Conservation (phyloP, 495 filamentous ascomycete species). For the Patellaria atrata region DNA sequence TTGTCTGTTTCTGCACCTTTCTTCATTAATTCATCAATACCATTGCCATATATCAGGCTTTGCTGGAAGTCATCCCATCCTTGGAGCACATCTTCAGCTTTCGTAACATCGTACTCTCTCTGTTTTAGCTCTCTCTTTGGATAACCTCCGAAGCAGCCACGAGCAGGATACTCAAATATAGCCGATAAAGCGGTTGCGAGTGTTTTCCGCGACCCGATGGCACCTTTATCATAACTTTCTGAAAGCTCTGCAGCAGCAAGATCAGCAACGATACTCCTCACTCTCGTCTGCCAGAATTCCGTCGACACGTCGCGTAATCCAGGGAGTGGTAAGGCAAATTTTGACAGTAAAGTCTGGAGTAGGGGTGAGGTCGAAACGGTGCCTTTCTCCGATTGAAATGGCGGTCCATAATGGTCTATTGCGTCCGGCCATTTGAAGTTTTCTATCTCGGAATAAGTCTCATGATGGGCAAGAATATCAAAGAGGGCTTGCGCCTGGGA, state of each 20-base stretch:
- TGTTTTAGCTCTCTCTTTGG: slow-evolving; percentile 23
- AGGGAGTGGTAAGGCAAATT: slow-evolving; percentile 41
- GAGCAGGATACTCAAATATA: slow-evolving; percentile 43
- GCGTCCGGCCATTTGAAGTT: slow-evolving; percentile 40
- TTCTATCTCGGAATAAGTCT: slow-evolving; percentile 48
- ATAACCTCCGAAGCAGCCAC: slow-evolving; percentile 40
- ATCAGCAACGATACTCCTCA: slow-evolving; percentile 31
- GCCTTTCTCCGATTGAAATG: slow-evolving; percentile 31
- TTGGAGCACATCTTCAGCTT: slow-evolving; percentile 35
- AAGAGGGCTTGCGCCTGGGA: slow-evolving; percentile 44
- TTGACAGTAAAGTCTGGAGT: slow-evolving; percentile 42
- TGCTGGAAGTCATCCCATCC: slow-evolving; percentile 45
- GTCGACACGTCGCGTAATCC: slow-evolving; percentile 39
- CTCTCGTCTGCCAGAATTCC: slow-evolving; percentile 42
- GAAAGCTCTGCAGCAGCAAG: slow-evolving; percentile 45
- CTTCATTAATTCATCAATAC: slow-evolving; percentile 42
- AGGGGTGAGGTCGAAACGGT: slow-evolving; percentile 36
- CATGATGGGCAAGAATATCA: slow-evolving; percentile 50
- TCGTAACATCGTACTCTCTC: slow-evolving; percentile 36
- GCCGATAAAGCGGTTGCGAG: slow-evolving; percentile 47
- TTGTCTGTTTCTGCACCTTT: slow-evolving; percentile 38
- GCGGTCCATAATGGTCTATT: slow-evolving; percentile 44
- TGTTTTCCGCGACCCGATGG: slow-evolving; percentile 47
- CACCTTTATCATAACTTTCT: slow-evolving; percentile 56
- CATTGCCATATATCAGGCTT: slow-evolving; percentile 41